A percentile compares a stretch with the other conserved stretches of the same genome.
These are phyloP conservation scores for Thalassia testudinum DNA, from an alignment of 116 monocot species.

Conservation along the genomic window DNA sequence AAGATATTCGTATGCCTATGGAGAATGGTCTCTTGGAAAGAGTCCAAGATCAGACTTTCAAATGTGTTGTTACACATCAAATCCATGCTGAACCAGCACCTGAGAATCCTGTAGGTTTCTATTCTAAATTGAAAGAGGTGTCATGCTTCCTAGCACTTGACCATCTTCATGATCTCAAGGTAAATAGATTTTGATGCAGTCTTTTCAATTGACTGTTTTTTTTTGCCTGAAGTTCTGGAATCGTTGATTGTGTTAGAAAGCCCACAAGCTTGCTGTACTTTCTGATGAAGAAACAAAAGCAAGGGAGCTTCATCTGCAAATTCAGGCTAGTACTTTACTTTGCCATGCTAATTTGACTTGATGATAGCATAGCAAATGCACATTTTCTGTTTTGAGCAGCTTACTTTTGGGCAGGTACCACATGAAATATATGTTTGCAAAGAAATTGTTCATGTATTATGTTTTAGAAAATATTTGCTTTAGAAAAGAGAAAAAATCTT, in stretches of 20 bases:
- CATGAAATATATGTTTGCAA: background rate
- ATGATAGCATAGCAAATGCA: background rate
- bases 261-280: conserved; percentile 16
- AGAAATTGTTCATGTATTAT: background rate
- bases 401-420: background rate
- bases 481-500: no score
- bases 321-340: conserved; percentile 25
- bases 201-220: conserved; percentile 3
- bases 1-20: background rate
- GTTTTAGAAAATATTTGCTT: background rate
- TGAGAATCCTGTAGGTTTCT: conserved; percentile 12
- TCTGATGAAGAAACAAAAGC: conserved; percentile 20
- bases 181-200: conserved; percentile 8
- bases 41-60: no score
- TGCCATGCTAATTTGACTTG: no score
- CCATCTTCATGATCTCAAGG: conserved; percentile 31
- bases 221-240: conserved; percentile 1
- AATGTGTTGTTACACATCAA: background rate
- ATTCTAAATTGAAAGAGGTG: conserved; percentile 20
- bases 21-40: no score
- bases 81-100: background rate
- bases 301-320: conserved; percentile 16
- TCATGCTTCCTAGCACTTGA: conserved; percentile 13
- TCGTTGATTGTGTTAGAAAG: conserved; percentile 18
- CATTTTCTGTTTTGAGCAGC: background rate